Base-by-base conservation (phyloP, 768 basidiomycete genomes). In the Phanerochaete carnosa region DNA sequence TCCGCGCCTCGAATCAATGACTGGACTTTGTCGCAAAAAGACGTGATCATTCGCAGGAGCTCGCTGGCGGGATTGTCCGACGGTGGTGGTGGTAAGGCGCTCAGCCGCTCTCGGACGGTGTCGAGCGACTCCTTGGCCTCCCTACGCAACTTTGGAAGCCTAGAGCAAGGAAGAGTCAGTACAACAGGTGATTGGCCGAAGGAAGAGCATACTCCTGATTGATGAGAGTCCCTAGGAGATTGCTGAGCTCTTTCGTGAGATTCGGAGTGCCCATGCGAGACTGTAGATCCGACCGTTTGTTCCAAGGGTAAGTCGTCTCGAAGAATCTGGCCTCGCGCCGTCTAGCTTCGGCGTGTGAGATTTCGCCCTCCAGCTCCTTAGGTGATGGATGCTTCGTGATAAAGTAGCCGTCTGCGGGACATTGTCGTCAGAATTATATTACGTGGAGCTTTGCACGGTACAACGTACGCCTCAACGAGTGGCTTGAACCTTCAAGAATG, bases 341-440 rank as follows among this genome's bases (percentile, higher is more conserved):
- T 47, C 82, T 77, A 4, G 78, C 73, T 25, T 76, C 79, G 0
- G 66, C 51, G n/a, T 74, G 73, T 1, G 78, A 70, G 9, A 81
- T 68, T 1, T 70, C 68, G 33, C 69, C 65, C n/a, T 65, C 58
- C 0, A 88, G 82, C 58, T 86, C 79, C 2, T 69, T 74, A 63
- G 88, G 88, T 56, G 87, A 81, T 0, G 86, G 86, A 15, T 87
- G 83, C 45, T 85, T 84, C 28, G 87, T 84, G 26, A 85, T 87
- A 58, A 83, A 89, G 62, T 89, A 89, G 3, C 68, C 68, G 30
- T 67, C 84, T 39, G 65, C 76, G 58, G 22, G 26, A 15, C 8
- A 19, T 25, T 28, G 9, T 25, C 22, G 37, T 15, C 11, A n/a
- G n/a, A n/a, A n/a, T n/a, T n/a, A n/a, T 35, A 16, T 33, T 12